Evolutionary conservation across 2,329 filamentous ascomycete species (phyloP), one percentile per base, ranked within the genome.

Genomic region (Aureobasidium sp.): DNA sequence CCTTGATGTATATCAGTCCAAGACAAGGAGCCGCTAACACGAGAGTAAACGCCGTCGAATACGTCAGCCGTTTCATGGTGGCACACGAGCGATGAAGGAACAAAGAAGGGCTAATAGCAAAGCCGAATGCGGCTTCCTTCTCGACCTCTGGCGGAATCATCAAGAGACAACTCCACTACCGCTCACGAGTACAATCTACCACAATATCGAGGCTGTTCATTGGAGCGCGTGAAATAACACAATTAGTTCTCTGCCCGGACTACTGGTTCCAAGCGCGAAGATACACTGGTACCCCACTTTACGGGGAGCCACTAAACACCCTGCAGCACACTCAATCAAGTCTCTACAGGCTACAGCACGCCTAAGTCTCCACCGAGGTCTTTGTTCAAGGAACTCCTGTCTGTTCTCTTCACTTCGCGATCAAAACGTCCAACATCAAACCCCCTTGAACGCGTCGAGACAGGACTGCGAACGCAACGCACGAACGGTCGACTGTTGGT

Each of bases 361-460:
- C 46, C 27, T 46, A 15, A 2, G 19, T 51, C 35, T 37, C 23
- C 49, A 53, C 49, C 35, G 23, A 53, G 35, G 8, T 40, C 33
- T 53, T 10, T 27, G 35, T 29, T 7, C 23, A 27, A 35, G 23
- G 9, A 38, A 33, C 37, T 35, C 49, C 49, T 53, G 27, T 40
- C 15, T 33, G 35, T 40, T 21, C 23, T 38, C 2, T 8, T 27
- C 49, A 53, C 10, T 27, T 53, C 4, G 49, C 23, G 35, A 53
- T 40, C 49, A 35, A 25, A n/a, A n/a, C n/a, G 35, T 1, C 19
- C 10, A 13, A 23, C n/a, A 33, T n/a, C 50, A 21, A 27, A 23
- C 33, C 35, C 50, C 50, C n/a, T 43, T 31, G 51, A 42, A 55
- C 51, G 51, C 51, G 51, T 54, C 50, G 50, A 23, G 27, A 40